These are phyloP conservation scores for Aphanomyces astaci DNA, from an alignment of 352 stramenopile species.

Conservation along the genomic window DNA sequence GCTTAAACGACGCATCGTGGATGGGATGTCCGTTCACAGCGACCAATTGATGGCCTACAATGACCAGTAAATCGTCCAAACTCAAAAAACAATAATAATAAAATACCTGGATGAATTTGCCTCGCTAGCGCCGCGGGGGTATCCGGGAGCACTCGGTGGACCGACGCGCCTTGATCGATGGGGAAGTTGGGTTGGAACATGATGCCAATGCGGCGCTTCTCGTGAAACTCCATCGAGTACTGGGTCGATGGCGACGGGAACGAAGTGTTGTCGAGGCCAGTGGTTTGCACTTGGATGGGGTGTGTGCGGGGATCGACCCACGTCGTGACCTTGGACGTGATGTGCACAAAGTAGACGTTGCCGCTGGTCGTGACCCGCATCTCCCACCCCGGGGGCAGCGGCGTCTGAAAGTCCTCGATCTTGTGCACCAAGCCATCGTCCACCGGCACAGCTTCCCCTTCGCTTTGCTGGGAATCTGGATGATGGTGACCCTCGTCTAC, in stretches of 20 bases:
- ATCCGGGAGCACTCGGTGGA: conserved; percentile 46
- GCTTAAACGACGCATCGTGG: conserved; percentile 56
- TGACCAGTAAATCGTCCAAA: neutral
- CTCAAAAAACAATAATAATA: neutral
- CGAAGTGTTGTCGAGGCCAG: neutral
- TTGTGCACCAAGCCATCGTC: conserved; percentile 54
- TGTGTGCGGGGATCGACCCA: conserved; percentile 56
- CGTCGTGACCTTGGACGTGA: conserved; percentile 59
- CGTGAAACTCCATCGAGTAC: conserved; percentile 67
- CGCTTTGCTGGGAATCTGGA: conserved; percentile 30
- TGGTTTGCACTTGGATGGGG: conserved; percentile 18
- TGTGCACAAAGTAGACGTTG: conserved; percentile 72
- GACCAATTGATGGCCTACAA: conserved; percentile 36
- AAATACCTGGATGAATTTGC: conserved; percentile 43
- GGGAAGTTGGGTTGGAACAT: conserved; percentile 73
- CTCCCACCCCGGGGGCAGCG: conserved; percentile 63
- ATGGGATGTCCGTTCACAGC: conserved; percentile 70
- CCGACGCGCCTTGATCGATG: conserved; percentile 48
- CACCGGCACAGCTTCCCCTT: conserved; percentile 38
- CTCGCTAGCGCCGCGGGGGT: conserved; percentile 45
- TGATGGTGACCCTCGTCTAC: neutral
- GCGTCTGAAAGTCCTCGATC: conserved; percentile 70
- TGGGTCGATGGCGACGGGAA: conserved; percentile 19
- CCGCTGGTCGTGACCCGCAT: conserved; percentile 66
- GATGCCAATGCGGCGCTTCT: conserved; percentile 64